Percentiles rank a stretch among this genome's conserved stretches.
Conservation (phyloP, 768 basidiomycete genomes). For the Lactifluus volemus region DNA sequence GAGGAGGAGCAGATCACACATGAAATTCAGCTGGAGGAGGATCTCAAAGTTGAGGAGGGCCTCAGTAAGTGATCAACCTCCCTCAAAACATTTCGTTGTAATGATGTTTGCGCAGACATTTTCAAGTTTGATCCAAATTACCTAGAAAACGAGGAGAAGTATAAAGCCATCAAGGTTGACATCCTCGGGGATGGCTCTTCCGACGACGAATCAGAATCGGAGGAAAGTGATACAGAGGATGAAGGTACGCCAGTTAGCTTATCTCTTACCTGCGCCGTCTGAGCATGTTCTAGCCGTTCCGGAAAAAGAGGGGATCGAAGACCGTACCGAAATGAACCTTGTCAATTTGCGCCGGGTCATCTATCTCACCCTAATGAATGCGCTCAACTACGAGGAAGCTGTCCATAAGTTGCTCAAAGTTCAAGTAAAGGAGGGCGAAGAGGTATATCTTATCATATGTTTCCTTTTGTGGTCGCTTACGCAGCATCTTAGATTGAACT, state of each 20-base stretch:
- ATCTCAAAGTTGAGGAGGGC: constrained; percentile 89
- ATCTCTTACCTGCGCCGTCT: background rate
- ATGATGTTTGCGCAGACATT: constrained; percentile 49
- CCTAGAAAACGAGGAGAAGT: constrained; percentile 88
- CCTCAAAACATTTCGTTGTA: background rate
- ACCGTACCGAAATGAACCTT: constrained; percentile 90
- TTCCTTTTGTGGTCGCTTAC: background rate
- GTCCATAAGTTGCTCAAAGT: constrained; percentile 97
- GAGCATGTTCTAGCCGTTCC: constrained; percentile 43
- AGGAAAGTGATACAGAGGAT: constrained; percentile 48
- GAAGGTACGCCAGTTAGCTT: constrained; percentile 31
- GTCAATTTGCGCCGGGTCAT: constrained; percentile 92
- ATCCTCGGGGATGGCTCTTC: constrained; percentile 87
- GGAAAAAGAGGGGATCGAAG: constrained; percentile 85
- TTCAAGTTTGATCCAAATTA: constrained; percentile 92
- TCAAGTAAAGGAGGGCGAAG: constrained; percentile 84
- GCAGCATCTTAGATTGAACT: constrained; percentile 68
- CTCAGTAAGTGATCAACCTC: constrained; percentile 56
- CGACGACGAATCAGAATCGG: constrained; percentile 56
- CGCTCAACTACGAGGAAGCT: constrained; percentile 96
- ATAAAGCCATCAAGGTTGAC: constrained; percentile 83
- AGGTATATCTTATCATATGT: constrained; percentile 43
- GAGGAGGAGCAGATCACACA: constrained; percentile 99
- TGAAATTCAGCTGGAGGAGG: constrained; percentile 84
- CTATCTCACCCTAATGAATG: constrained; percentile 98